These are phyloP conservation scores for Thermochaetoides thermophila DNA, from an alignment of 495 filamentous ascomycete species.

Conservation along the genomic window DNA sequence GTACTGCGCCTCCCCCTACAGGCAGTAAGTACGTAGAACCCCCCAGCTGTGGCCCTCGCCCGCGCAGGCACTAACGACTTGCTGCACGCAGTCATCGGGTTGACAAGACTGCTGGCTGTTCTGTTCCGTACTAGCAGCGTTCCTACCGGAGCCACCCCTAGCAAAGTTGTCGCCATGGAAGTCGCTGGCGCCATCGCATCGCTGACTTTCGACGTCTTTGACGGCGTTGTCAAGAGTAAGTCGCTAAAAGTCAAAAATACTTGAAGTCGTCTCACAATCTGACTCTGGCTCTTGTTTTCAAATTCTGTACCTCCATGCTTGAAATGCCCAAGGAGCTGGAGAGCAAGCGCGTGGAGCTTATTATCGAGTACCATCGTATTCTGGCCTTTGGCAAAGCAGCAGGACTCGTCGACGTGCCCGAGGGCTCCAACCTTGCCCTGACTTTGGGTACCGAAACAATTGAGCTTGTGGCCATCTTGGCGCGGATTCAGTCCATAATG, in stretches of 20 bases:
- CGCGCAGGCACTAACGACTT: no score
- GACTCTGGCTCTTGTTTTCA: no score
- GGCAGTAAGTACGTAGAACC: no score
- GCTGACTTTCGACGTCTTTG: conserved; percentile 18
- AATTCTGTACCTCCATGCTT: conserved; percentile 18
- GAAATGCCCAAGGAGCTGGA: conserved; percentile 20
- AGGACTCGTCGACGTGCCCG: conserved; percentile 16
- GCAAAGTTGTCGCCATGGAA: conserved; percentile 15
- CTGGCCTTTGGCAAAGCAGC: conserved; percentile 21
- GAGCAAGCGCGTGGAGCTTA: conserved; percentile 19
- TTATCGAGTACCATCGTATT: conserved; percentile 23
- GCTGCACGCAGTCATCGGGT: no score
- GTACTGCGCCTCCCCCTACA: no score
- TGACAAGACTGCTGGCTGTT: no score
- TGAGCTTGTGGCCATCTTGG: conserved; percentile 16
- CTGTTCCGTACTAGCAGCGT: no score
- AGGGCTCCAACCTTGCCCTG: conserved; percentile 12
- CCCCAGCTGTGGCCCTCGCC: no score
- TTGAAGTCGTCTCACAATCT: no score
- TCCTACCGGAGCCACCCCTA: no score
- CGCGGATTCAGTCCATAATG: conserved; percentile 19
- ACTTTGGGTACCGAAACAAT: conserved; percentile 15
- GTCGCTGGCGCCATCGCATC: conserved; percentile 13
- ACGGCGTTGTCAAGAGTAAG: conserved; percentile 15
- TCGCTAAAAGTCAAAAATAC: no score